Base-by-base conservation (phyloP, 1,139 yeast species). In the Chernovozyma sophiae-reginae region DNA sequence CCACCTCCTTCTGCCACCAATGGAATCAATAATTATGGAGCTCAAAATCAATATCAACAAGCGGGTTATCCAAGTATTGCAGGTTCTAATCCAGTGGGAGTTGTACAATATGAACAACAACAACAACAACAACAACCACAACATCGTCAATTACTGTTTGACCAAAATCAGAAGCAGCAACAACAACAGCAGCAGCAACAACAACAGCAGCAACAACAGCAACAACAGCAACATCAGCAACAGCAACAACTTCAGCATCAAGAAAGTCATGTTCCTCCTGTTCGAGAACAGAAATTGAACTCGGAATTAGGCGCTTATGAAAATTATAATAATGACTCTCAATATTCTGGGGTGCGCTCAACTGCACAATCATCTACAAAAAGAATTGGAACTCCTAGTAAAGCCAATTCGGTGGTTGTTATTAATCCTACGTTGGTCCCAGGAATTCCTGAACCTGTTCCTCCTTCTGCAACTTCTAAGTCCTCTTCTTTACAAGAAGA, bases 371-470 rank as follows among this genome's bases (percentile, higher is more conserved):
- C 51, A 19, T 51, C 56, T 37, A 53, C 48, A 45, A 57, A 52
- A 42, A 68, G 39, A 60, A 46, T 29, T 41, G 47, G 24, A 8
- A 36, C 42, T 14, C 43, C 40, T 13, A 36, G 39, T 15, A 38
- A 43, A n/a, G 25, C 35, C 19, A 29, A 41, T 16, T 42, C 55
- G 6, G 50, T 54, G 13, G 49, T 56, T 5, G 54, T 60, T 11
- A 43, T 49, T 1, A 67, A 67, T 39, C 94, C 96, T 5, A 79
- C 90, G 10, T 68, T 87, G 42, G 82, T 86, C 5, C 94, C 96
- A 0, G 87, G 89, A 8, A 75, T 84, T 29, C 95, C 96, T 1
- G 95, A 86, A 52, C 95, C 96, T 2, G 76, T 84, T 16, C 84
- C 84, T 30, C 86, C 90, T 25, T 69, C 78, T 22, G 74, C 76